phyloP scores from a whole-genome alignment of 305 asterid genomes.

The Plantago coronopus region DNA sequence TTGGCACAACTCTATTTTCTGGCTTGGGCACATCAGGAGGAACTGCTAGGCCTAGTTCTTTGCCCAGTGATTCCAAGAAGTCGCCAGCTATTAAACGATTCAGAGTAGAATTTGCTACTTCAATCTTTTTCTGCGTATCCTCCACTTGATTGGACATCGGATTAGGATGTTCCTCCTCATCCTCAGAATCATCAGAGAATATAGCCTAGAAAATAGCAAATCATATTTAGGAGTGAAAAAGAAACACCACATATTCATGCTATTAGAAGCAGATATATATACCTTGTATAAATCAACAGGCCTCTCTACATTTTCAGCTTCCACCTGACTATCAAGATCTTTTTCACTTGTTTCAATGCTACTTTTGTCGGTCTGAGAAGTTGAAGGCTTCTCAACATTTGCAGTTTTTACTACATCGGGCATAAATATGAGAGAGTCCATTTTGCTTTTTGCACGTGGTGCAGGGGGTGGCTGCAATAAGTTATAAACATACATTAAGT shows the following conservation, averaged over 20 bases:
- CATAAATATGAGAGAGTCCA: conserved; percentile 76
- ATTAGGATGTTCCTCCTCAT: conserved; percentile 48
- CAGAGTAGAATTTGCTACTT: conserved; percentile 71
- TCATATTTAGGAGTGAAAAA: neutral
- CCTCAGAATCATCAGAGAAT: conserved; percentile 91
- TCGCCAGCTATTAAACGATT: conserved; percentile 94
- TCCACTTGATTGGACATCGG: conserved; percentile 37
- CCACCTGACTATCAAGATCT: conserved; percentile 49
- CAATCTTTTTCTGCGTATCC: conserved; percentile 58
- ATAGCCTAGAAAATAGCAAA: conserved; percentile 55
- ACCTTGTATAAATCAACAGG: conserved; percentile 97
- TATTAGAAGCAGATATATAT: conserved; percentile 12
- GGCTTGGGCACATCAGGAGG: conserved; percentile 66
- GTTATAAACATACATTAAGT: conserved; percentile 5
- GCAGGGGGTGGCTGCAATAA: conserved; percentile 81
- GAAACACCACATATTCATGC: neutral
- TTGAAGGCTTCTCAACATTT: conserved; percentile 36
- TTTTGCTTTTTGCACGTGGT: conserved; percentile 77
- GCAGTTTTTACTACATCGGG: conserved; percentile 53
- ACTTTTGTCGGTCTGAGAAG: conserved; percentile 30
- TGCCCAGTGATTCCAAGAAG: conserved; percentile 90
- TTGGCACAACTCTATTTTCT: conserved; percentile 31
- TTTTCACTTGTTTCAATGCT: conserved; percentile 34
- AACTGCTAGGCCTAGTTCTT: conserved; percentile 77
- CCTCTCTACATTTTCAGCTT: conserved; percentile 73